Evolutionary conservation across 176 grass and related monocot genomes (phyloP), one percentile per base, ranked within the genome.

Genomic region (Eleusine coracana): DNA sequence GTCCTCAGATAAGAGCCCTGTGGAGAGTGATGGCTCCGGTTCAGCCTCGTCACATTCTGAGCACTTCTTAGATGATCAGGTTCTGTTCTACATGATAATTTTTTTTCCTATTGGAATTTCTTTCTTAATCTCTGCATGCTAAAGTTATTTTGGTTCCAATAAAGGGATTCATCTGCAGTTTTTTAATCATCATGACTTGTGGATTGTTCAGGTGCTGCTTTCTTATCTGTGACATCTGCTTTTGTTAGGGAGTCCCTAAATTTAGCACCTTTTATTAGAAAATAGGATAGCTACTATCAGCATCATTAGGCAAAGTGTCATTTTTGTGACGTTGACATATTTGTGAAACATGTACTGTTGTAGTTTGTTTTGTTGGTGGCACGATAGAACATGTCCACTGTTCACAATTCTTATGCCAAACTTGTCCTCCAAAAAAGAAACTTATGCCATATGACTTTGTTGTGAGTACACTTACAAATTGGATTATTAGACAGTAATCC

Each of bases 1-100:
- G 40, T 91, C 82, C 2, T 85, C 48, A 17, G 86, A 91, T 73
- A 94, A 92, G 72, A 88, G 84, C 65, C 80, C 74, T 36, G 77
- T 80, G 73, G 83, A 94, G 61, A 87, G 63, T 7, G 86, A 84
- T 66, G 89, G 55, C 68, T 85, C 88, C 0, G 83, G 77, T 66
- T 87, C 82, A 0, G 41, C 14, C 27, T 83, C 88, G 1, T 91
- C 84, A 13, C 80, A 80, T 17, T 85, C 77, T 0, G 65, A 87
- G 66, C 69, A 14, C 50, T 84, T 20, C 73, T 74, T 84, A 0
- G 61, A 78, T 60, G 78, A 84, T 66, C 91, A 99, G 89, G 96
- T 96, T 80, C 50, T 80, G 41, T 20, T 88, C 44, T 46, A 62
- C 77, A 34, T 52, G 6, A 28, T 74, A 11, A 46, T 61, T 23